phyloP scores from a whole-genome alignment of 768 basidiomycete species.

The Pisolithus sp. region DNA sequence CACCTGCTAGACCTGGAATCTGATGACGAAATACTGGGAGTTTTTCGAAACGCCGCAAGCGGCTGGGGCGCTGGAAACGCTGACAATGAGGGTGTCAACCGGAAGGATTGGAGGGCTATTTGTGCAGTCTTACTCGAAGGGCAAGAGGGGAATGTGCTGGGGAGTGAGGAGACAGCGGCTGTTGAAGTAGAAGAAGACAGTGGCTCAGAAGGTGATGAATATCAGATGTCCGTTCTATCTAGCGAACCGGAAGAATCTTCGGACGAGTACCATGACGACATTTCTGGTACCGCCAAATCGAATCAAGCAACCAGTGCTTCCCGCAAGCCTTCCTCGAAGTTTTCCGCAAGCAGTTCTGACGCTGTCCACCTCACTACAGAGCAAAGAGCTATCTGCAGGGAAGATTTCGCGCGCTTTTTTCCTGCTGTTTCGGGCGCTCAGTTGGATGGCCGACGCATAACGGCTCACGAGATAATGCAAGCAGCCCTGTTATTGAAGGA shows the following conservation, averaged over 20 bases:
- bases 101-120: conserved; percentile 74
- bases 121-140: conserved; percentile 66
- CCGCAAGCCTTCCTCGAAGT: conserved; percentile 2
- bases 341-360: not conserved
- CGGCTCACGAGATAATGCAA: conserved; percentile 58
- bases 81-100: conserved; percentile 39
- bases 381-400: conserved; percentile 48
- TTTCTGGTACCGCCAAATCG: conserved; percentile 2
- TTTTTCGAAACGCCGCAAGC: conserved; percentile 69
- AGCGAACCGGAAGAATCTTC: conserved; percentile 20
- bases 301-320: conserved; percentile 7
- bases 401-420: conserved; percentile 71
- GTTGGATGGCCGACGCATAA: conserved; percentile 48
- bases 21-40: conserved; percentile 66
- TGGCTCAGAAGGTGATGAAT: conserved; percentile 27
- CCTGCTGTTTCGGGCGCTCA: conserved; percentile 43
- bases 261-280: conserved; percentile 26
- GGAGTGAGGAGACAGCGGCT: conserved; percentile 11
- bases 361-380: conserved; percentile 37
- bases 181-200: conserved; percentile 17
- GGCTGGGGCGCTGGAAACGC: conserved; percentile 50
- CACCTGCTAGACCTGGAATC: conserved; percentile 57
- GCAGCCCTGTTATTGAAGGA: conserved; percentile 62
- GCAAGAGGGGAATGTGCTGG: conserved; percentile 18
- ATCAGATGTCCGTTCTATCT: conserved; percentile 17